Percentiles rank a stretch among this genome's conserved stretches.
Conservation (phyloP, 2,329 filamentous ascomycete species). For the Colletotrichum filicis region DNA sequence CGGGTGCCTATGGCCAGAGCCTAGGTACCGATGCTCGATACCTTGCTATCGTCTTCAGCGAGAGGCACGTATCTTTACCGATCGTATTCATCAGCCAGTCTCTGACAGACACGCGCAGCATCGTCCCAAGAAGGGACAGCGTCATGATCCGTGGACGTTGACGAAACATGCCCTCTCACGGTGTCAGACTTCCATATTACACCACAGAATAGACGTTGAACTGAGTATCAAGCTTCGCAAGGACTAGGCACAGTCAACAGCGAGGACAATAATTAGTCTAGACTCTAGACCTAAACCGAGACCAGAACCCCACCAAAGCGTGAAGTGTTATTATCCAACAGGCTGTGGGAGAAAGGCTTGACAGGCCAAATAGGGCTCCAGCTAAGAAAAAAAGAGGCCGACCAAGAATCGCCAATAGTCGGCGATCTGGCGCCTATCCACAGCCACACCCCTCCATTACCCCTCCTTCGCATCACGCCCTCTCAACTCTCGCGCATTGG, state of each 20-base stretch:
- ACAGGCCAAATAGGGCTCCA: background rate
- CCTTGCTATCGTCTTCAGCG: background rate
- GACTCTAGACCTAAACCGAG: background rate
- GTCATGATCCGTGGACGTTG: background rate
- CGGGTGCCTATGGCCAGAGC: background rate
- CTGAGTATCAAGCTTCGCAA: background rate
- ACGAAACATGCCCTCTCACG: background rate
- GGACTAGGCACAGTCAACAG: background rate
- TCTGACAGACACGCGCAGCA: background rate
- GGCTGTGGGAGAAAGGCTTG: background rate
- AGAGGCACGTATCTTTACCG: slow-evolving; percentile 1
- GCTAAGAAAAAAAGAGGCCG: background rate
- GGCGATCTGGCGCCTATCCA: slow-evolving; percentile 14
- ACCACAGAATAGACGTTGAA: background rate
- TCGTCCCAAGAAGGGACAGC: background rate
- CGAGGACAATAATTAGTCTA: background rate
- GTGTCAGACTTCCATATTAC: background rate
- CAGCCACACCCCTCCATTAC: slow-evolving; percentile 4
- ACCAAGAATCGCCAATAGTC: slow-evolving; percentile 4
- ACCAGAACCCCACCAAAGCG: background rate
- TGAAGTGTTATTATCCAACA: background rate
- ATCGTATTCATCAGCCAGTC: slow-evolving; percentile 2
- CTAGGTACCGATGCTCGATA: background rate
- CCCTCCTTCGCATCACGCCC: slow-evolving; percentile 12
- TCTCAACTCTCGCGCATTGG: background rate